Evolutionary conservation across 2,329 filamentous ascomycete species (phyloP), one percentile per base, ranked within the genome.

Genomic region (Ophiostoma sp.): DNA sequence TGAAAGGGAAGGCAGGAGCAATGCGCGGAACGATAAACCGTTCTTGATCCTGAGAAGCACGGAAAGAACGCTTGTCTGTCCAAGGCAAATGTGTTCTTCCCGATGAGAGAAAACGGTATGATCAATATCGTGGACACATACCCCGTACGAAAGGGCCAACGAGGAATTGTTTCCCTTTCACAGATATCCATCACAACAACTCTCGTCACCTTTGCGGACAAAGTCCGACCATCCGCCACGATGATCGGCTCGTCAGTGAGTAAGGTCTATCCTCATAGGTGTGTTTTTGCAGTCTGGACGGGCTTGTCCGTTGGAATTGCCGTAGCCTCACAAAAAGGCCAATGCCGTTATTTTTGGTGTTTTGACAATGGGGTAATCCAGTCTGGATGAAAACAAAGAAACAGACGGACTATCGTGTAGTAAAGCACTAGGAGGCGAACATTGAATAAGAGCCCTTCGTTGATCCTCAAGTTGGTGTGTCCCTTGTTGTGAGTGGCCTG

Each of bases 391-490:
- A 66, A 45, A 66, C 61, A 66, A 66, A 45, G 61, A 66, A 45
- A 39, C 25, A 57, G 25, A 39, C 31, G 4, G 19, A 11, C 57
- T 19, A 22, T 33, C 57, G 31, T 19, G 28, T 15, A 19, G 28
- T 17, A 64, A 12, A 39, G 9, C 9, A 25, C 59, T 9, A 12
- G 31, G 59, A 42, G 33, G 33, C 19, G 36, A 48, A 28, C 22
- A 36, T 45, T 45, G 61, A 66, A 66, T 66, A 66, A 42, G 61
- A 45, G 61, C 61, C 61, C 61, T 66, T 48, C 28, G 36, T 4
- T 36, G 61, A 66, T 66, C 61, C 36, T 45, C 36, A 28, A 42
- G 28, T 19, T 39, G 61, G n/a, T 3, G 19, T n/a, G 36, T 4
- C 39, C 2, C n/a, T 42, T 64, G 9, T n/a, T 42, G 33, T 33